Percentiles rank a stretch among this genome's conserved stretches.
phyloP scores from a whole-genome alignment of 2,329 filamentous ascomycete genomes.

The Phyllosticta citrichinensis region DNA sequence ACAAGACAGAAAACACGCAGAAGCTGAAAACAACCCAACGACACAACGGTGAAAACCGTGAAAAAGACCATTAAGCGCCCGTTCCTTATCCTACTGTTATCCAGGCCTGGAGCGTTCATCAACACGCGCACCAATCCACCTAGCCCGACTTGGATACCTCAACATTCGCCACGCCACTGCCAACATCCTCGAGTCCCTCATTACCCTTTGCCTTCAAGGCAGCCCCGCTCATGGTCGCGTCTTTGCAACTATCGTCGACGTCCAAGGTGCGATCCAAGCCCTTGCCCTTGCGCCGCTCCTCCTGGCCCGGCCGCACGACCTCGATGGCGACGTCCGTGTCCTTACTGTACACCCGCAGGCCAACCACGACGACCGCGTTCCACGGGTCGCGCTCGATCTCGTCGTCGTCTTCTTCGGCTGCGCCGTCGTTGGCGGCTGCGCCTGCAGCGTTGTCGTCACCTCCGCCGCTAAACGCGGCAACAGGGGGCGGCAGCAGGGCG shows the following conservation, averaged over 20 bases:
- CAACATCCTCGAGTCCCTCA: neutral
- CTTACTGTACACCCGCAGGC: constrained; percentile 47
- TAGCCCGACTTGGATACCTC: neutral
- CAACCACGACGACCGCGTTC: constrained; percentile 53
- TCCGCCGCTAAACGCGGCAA: neutral
- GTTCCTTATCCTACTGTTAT: neutral
- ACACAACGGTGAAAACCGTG: too few species aligned
- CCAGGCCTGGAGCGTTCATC: neutral
- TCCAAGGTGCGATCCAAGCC: constrained; percentile 17
- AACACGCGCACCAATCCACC: neutral
- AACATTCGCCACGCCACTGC: neutral
- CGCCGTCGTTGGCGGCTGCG: neutral
- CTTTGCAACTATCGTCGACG: constrained; percentile 31
- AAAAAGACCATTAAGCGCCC: neutral
- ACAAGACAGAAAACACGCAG: too few species aligned
- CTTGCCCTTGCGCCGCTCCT: constrained; percentile 22
- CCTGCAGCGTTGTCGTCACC: neutral
- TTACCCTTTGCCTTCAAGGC: neutral
- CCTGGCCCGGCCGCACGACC: constrained; percentile 21
- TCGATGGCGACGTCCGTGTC: constrained; percentile 42
- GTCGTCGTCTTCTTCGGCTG: constrained; percentile 24
- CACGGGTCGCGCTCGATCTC: constrained; percentile 44
- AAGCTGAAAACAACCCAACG: too few species aligned
- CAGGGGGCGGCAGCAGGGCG: neutral
- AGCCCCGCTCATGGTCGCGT: constrained; percentile 21